A percentile compares a stretch with the other conserved stretches of the same genome.
These are phyloP conservation scores for Theobroma grandiflorum DNA, from an alignment of 441 rosid genomes.

Conservation along the genomic window DNA sequence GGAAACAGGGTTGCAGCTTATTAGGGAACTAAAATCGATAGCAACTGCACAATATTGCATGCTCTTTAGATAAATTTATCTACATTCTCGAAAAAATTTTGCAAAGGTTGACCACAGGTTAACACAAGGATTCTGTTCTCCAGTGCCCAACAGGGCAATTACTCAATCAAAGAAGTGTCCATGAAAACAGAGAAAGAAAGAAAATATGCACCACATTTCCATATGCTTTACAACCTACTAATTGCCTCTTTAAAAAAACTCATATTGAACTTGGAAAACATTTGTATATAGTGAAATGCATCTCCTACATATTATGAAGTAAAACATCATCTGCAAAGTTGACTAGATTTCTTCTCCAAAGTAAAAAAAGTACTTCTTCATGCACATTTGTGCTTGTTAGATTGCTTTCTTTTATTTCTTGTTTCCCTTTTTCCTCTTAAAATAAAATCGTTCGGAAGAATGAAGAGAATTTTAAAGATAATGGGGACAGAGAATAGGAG, in stretches of 20 bases:
- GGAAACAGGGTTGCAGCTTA: neutral
- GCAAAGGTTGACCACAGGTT: neutral
- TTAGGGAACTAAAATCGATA: neutral
- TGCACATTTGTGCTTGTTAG: neutral
- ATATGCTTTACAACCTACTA: conserved; percentile 5
- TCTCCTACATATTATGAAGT: neutral
- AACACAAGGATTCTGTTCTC: neutral
- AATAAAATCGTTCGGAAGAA: neutral
- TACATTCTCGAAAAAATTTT: neutral
- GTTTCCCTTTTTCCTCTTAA: neutral
- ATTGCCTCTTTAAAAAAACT: neutral
- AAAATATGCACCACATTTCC: conserved; percentile 8
- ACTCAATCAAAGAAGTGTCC: neutral
- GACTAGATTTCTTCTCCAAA: neutral
- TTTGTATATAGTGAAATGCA: neutral
- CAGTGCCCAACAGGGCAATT: neutral
- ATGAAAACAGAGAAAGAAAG: neutral
- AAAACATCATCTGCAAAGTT: neutral
- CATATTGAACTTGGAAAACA: neutral
- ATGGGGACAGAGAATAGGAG: neutral
- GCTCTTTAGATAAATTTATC: neutral
- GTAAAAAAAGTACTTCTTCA: neutral
- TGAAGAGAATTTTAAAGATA: neutral
- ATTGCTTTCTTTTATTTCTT: neutral
- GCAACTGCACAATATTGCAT: neutral